Evolutionary conservation across 73 alveolate species (phyloP).

Genomic region (Blepharisma stoltei): DNA sequence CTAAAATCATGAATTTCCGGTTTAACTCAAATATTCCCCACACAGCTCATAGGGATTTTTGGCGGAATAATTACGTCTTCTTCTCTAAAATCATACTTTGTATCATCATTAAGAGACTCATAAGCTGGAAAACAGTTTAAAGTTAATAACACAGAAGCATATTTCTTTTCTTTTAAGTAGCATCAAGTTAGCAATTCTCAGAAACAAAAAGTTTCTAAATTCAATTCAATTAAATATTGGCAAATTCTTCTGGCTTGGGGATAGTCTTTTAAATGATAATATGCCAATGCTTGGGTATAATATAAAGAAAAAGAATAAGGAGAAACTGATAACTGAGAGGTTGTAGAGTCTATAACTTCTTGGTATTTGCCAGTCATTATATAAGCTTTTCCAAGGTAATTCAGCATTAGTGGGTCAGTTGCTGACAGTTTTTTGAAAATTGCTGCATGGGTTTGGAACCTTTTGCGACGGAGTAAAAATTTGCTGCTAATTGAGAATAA

Average conservation of each 20-base stretch:
- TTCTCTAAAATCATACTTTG: neutral
- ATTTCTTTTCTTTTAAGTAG: neutral
- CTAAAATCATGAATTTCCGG: neutral
- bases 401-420: conserved; percentile 9
- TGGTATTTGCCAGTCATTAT: conserved; percentile 2
- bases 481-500: neutral
- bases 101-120: neutral
- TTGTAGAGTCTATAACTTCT: neutral
- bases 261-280: neutral
- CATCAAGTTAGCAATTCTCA: neutral
- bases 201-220: neutral
- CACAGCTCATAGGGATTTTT: neutral
- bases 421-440: neutral
- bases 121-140: neutral
- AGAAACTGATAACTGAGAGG: neutral
- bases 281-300: neutral
- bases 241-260: neutral
- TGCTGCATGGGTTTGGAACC: neutral
- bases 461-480: neutral
- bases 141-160: neutral
- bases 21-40: neutral
- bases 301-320: conserved; percentile 21
- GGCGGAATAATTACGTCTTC: neutral
- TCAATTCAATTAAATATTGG: conserved; percentile 10
- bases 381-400: neutral